phyloP scores from a whole-genome alignment of 2,329 filamentous ascomycete genomes.

The Pyricularia sp. region DNA sequence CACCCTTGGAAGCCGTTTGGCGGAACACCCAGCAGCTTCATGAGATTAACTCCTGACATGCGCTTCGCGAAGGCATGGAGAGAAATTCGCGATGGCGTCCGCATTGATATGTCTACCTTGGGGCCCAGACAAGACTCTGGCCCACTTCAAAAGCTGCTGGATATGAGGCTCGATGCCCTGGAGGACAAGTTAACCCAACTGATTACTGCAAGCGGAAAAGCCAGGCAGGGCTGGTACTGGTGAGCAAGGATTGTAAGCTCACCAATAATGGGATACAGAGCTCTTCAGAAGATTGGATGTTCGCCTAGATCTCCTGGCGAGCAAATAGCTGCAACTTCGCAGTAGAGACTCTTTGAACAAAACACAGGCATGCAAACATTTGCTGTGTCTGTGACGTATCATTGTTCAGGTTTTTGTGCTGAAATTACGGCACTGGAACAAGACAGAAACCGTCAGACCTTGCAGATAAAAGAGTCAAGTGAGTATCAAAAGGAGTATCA shows the following conservation, averaged over 20 bases:
- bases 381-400: background rate
- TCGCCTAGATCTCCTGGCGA: background rate
- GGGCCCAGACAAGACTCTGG: background rate
- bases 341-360: background rate
- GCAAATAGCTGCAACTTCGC: background rate
- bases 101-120: background rate
- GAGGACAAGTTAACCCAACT: background rate
- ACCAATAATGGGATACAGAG: background rate
- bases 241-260: background rate
- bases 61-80: background rate
- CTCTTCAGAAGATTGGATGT: background rate
- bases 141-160: background rate
- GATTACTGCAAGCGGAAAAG: background rate
- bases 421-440: background rate
- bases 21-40: too few species aligned
- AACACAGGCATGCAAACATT: background rate
- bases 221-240: background rate
- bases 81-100: background rate
- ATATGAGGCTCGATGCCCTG: background rate
- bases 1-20: conserved; percentile 5
- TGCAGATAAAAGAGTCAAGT: background rate
- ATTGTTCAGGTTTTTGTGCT: conserved; percentile 3
- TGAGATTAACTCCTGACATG: background rate
- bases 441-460: background rate
- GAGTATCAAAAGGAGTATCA: background rate